Evolutionary conservation across 139 green algal species (phyloP).

Genomic region (Picochlorum sp.): DNA sequence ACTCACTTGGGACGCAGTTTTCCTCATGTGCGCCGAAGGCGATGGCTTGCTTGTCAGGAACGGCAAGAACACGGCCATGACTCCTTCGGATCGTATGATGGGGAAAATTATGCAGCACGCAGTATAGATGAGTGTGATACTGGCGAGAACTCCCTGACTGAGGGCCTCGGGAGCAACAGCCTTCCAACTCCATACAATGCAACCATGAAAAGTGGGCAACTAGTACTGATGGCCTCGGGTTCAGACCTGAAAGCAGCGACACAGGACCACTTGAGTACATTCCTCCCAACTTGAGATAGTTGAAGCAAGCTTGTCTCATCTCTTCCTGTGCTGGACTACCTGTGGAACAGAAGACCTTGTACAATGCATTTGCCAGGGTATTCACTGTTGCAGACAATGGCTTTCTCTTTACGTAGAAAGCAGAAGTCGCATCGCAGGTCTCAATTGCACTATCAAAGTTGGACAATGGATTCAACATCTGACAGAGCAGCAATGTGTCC

Average conservation of each 20-base stretch:
- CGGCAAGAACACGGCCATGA: constrained; percentile 69
- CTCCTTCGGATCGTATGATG: constrained; percentile 65
- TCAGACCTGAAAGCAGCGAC: constrained; percentile 80
- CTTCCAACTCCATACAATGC: constrained; percentile 81
- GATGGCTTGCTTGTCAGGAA: constrained; percentile 47
- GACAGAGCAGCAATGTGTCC: constrained; percentile 72
- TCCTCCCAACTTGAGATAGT: constrained; percentile 90
- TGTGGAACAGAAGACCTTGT: constrained; percentile 86
- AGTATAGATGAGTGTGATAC: constrained; percentile 46
- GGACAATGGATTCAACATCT: constrained; percentile 67
- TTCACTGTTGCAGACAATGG: constrained; percentile 95
- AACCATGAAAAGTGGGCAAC: constrained; percentile 94
- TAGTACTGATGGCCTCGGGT: constrained; percentile 76
- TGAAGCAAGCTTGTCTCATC: constrained; percentile 95
- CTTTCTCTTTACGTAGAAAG: constrained; percentile 82
- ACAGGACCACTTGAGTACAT: constrained; percentile 72
- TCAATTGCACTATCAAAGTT: constrained; percentile 60
- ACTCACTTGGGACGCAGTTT: too few relatives aligned
- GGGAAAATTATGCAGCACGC: constrained; percentile 80
- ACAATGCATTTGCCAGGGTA: constrained; percentile 95
- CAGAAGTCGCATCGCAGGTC: constrained; percentile 52
- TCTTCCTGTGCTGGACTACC: constrained; percentile 74
- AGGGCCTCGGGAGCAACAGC: constrained; percentile 76
- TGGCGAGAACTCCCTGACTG: constrained; percentile 48
- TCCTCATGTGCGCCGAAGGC: constrained; percentile 3